Conservation (phyloP, 2,329 filamentous ascomycete species). For the Dactylellina drechsleri region DNA sequence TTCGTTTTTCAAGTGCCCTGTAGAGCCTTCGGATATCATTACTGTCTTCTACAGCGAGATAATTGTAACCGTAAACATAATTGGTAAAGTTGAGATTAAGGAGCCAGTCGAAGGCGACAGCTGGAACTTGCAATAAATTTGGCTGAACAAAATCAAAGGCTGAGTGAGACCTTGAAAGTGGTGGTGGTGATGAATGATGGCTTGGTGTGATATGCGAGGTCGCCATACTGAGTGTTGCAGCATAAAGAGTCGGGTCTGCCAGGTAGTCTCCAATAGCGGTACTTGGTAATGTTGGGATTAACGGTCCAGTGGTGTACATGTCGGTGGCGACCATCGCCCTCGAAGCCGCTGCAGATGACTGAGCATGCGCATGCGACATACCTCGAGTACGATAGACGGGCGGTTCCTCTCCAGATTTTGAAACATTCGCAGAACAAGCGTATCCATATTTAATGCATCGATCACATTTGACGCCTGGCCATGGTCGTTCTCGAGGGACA, state of each 20-base stretch:
- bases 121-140: conserved; percentile 35
- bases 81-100: conserved; percentile 44
- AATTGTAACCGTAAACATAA: conserved; percentile 52
- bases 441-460: conserved; percentile 53
- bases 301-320: conserved; percentile 47
- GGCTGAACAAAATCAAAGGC: conserved; percentile 48
- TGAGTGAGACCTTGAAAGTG: conserved; percentile 49
- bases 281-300: conserved; percentile 45
- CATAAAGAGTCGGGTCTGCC: conserved; percentile 39
- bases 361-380: conserved; percentile 40
- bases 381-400: conserved; percentile 48
- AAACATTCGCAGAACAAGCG: conserved; percentile 52
- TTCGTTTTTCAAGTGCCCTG: conserved; percentile 41
- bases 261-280: conserved; percentile 47
- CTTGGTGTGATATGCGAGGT: conserved; percentile 45
- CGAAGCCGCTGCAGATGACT: conserved; percentile 28
- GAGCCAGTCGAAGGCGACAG: conserved; percentile 48
- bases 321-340: conserved; percentile 38
- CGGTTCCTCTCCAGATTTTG: conserved; percentile 48
- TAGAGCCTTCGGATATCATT: conserved; percentile 47
- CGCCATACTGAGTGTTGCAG: conserved; percentile 50
- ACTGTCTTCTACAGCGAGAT: conserved; percentile 43
- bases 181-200: conserved; percentile 27
- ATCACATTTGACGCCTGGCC: conserved; percentile 54
- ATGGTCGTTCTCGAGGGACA: conserved; percentile 49